Base-by-base conservation (phyloP, 768 basidiomycete species). In the Rhodotorula sphaerocarpa region DNA sequence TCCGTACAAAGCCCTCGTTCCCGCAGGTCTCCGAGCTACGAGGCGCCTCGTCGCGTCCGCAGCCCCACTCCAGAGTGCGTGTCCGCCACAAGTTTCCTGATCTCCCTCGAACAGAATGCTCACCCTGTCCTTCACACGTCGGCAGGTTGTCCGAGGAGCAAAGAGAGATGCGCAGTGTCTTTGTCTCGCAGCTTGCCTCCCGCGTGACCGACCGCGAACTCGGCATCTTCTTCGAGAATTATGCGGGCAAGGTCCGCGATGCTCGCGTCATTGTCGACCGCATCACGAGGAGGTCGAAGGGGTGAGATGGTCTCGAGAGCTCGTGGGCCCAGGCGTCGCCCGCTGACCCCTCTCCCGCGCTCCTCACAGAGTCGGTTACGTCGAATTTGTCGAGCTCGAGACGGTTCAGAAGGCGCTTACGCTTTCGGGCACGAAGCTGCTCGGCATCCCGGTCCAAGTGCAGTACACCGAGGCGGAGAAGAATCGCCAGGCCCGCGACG, bases 171-270 rank as follows among this genome's bases (percentile, higher is more conserved):
- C 87, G 95, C 76, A 96, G 95, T 72, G 90, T 96, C 70, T 97
- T 97, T 78, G 90, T 95, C 74, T 93, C 92, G 72, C 95, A 97
- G 78, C 85, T 99, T 75, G 90, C 95, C 72, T 90, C 91, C 65
- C 86, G 90, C 73, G 83, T 97, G 75, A 96, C 92, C 62, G 90
- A 92, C 71, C 84, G 90, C 75, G 95, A 99, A 79, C 80, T 99
- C 77, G 92, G 92, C 69, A 88, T 91, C 78, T 99, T 99, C 80
- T 97, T 99, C 74, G 93, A 97, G 79, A 88, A 93, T 74, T 89
- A 92, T 75, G 93, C 92, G 27, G 86, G 86, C 42, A 84, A 87
- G 25, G 95, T 99, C 11, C 85, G 92, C 80, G 95, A 99, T 73
- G 88, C 93, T 31, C 80, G 91, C 62, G 91, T 99, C 73, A 95